Conservation (phyloP, 2,329 filamentous ascomycete genomes). For the Fusarium secorum region DNA sequence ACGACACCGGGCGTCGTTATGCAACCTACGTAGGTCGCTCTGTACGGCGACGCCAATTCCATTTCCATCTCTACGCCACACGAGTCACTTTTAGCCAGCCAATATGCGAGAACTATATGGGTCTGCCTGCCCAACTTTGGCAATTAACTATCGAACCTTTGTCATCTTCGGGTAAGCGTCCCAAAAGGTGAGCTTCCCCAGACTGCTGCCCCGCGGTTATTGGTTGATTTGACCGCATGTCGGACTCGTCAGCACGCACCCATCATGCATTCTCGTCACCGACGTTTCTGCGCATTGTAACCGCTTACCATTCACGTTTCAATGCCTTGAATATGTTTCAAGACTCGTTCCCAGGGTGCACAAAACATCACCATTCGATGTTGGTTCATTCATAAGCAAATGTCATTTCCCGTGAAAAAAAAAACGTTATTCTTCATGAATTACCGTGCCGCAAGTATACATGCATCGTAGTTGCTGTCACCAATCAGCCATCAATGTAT, state of each 20-base stretch:
- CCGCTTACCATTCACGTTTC: not conserved
- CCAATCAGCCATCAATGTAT: not conserved
- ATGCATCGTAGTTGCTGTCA: not conserved
- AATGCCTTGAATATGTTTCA: not conserved
- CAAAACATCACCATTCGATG: not conserved
- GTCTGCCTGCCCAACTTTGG: not conserved
- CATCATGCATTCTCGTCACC: not conserved
- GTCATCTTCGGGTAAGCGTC: slow-evolving; percentile 25
- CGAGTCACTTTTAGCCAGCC: slow-evolving; percentile 6
- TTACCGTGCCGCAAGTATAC: not conserved
- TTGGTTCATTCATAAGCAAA: not conserved
- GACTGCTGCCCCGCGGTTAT: slow-evolving; percentile 1
- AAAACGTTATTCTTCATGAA: not conserved
- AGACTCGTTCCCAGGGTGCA: too few species aligned
- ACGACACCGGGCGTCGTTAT: not conserved
- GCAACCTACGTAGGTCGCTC: not conserved
- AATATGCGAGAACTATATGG: slow-evolving; percentile 4
- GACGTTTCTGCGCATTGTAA: not conserved
- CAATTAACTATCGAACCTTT: slow-evolving; percentile 1
- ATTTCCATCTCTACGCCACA: slow-evolving; percentile 4
- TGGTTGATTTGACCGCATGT: slow-evolving; percentile 20
- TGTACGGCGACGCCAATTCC: not conserved
- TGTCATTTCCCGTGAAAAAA: not conserved
- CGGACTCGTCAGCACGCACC: slow-evolving; percentile 26
- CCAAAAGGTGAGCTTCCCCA: slow-evolving; percentile 16